Evolutionary conservation across 202 grass and related monocot species (phyloP).

Genomic region (Schoenoplectus tabernaemontani): DNA sequence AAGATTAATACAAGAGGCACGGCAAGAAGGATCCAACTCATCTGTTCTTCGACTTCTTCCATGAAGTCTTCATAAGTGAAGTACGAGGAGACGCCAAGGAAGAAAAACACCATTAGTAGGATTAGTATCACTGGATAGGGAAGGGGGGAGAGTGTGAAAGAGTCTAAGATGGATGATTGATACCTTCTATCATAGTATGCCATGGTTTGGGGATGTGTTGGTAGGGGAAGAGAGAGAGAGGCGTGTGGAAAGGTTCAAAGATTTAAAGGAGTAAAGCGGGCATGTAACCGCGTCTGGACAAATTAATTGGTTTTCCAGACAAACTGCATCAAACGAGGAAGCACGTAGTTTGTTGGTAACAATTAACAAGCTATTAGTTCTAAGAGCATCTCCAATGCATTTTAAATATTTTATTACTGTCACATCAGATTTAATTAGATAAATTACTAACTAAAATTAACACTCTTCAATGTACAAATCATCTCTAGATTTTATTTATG

Average conservation of each 20-base stretch:
- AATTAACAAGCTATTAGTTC: too few relatives aligned
- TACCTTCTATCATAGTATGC: slow-evolving; percentile 62
- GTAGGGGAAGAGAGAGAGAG: background rate
- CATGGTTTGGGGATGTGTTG: slow-evolving; percentile 28
- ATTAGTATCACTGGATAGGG: slow-evolving; percentile 90
- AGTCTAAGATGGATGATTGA: slow-evolving; percentile 52
- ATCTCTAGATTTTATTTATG: too few relatives aligned
- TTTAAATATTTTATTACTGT: too few relatives aligned
- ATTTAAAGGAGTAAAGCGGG: background rate
- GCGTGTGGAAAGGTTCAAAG: background rate
- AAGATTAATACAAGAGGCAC: slow-evolving; percentile 69
- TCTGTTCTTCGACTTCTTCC: slow-evolving; percentile 51
- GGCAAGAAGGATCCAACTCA: slow-evolving; percentile 57
- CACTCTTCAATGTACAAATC: too few relatives aligned
- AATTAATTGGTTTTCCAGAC: background rate
- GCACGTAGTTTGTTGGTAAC: background rate
- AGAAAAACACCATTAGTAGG: slow-evolving; percentile 58
- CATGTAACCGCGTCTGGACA: background rate
- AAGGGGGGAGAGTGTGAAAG: slow-evolving; percentile 78
- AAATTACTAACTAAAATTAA: too few relatives aligned
- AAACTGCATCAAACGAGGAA: background rate
- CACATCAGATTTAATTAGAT: too few relatives aligned
- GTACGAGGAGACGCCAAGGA: slow-evolving; percentile 73
- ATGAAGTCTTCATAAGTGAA: slow-evolving; percentile 78
- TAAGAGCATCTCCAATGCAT: too few relatives aligned